Percentiles rank a stretch among this genome's conserved stretches.
These are phyloP conservation scores for Salvia rosmarinus DNA, from an alignment of 257 asterid species.

Conservation along the genomic window DNA sequence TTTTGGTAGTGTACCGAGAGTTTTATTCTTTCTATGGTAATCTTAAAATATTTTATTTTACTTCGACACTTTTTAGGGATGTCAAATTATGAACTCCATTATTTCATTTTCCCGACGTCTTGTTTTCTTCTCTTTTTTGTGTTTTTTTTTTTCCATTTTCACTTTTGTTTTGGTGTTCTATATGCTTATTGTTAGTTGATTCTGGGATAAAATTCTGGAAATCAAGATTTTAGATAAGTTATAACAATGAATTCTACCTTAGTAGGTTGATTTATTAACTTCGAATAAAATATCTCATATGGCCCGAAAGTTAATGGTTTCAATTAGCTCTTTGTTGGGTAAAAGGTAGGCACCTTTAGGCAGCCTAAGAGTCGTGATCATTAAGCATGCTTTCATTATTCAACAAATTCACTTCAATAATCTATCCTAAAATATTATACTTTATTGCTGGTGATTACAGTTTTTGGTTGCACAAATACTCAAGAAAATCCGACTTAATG, in stretches of 20 bases:
- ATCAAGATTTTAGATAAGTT: neutral
- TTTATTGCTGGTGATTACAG: neutral
- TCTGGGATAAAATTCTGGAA: neutral
- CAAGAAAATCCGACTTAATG: neutral
- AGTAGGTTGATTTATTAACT: neutral
- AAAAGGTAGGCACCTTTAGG: neutral
- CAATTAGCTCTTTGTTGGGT: constrained; percentile 19
- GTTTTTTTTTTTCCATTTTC: neutral
- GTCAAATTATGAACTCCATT: neutral
- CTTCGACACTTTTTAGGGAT: constrained; percentile 6
- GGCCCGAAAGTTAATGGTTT: neutral
- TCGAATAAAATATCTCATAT: neutral
- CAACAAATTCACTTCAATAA: neutral
- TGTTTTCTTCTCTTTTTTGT: neutral
- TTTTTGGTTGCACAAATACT: neutral
- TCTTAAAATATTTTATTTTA: neutral
- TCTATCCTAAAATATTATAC: neutral
- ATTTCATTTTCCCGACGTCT: neutral
- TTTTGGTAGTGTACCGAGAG: constrained; percentile 19
- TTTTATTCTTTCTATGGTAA: constrained; percentile 30
- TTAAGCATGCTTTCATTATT: constrained; percentile 1
- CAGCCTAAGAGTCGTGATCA: neutral
- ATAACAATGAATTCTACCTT: neutral
- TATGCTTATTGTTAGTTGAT: neutral
- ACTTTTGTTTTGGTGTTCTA: neutral